Evolutionary conservation across 768 basidiomycete genomes (phyloP), one percentile per base, ranked within the genome.

Genomic region (Serpula lacrymans): DNA sequence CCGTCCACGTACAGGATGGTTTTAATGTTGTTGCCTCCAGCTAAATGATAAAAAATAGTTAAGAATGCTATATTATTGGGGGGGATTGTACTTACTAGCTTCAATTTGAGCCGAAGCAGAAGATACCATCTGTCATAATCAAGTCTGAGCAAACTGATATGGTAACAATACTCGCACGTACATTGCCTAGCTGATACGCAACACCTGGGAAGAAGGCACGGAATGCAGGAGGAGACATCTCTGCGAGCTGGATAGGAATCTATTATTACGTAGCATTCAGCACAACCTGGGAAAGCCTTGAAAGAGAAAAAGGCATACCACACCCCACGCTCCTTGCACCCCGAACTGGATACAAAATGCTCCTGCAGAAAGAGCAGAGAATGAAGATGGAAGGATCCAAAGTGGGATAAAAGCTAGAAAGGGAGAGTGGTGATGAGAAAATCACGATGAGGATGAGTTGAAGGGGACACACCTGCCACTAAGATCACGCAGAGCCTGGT

Each of bases 311-410:
- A 27, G 1, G 58, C 84, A 49, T 54, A 89, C 86, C 9, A 89
- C 82, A 51, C 88, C 88, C 87, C 88, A 91, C 26, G 88, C 90
- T 2, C 89, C 90, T 58, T 95, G 92, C 1, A 94, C 88, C 37
- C 88, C 88, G 49, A 88, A 78, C 54, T 93, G 90, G 12, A 91
- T 68, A 50, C 77, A 90, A 65, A 94, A 95, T 1, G 89, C 91
- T 7, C 89, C 89, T 0, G 88, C 88, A 1, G 87, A 55, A 7
- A 96, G 80, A 1, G 67, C 73, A 1, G 74, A 58, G 60, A 93
- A 93, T 1, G 71, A 62, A 5, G 52, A 62, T 2, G 92, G 92
- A 6, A 95, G 51, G 50, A 91, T 87, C 92, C 91, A 94, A 2
- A 93, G 69, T 0, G 85, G 85, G 50, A 88, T 85, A 63, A 78